Conservation (phyloP, 1,284 basidiomycete species). For the Sporisorium graminicola region DNA sequence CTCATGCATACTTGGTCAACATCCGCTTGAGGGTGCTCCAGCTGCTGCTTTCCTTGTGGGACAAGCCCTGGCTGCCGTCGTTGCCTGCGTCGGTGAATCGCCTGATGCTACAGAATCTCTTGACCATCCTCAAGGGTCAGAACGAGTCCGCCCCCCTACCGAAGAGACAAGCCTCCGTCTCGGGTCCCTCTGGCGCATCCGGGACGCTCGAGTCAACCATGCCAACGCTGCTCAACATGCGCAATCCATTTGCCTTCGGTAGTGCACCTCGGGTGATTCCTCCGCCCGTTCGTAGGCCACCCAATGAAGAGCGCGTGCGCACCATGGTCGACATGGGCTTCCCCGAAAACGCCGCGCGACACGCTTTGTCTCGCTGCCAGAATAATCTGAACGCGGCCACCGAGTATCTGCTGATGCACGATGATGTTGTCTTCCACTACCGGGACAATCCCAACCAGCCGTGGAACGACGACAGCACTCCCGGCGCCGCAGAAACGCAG, state of each 20-base stretch:
- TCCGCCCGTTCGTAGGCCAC: conserved; percentile 34
- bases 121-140: conserved; percentile 85
- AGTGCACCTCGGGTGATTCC: conserved; percentile 36
- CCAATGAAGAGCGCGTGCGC: conserved; percentile 74
- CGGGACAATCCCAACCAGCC: conserved; percentile 45
- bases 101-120: conserved; percentile 80
- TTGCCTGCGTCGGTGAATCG: conserved; percentile 75
- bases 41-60: conserved; percentile 80
- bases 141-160: conserved; percentile 63
- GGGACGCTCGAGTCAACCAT: conserved; percentile 17
- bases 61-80: conserved; percentile 83
- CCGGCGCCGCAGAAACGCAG: conserved; percentile 3
- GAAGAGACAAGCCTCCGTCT: conserved; percentile 22
- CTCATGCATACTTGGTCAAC: conserved; percentile 85
- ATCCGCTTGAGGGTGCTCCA: conserved; percentile 82
- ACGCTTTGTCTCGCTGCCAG: conserved; percentile 83
- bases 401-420: conserved; percentile 80
- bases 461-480: conserved; percentile 25
- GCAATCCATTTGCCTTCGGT: conserved; percentile 40
- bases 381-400: conserved; percentile 92
- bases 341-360: conserved; percentile 83
- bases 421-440: conserved; percentile 53
- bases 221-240: conserved; percentile 34
- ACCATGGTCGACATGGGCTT: conserved; percentile 98
- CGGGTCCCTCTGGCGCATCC: conserved; percentile 11